These are phyloP conservation scores for Aspergillus nidulans DNA, from an alignment of 495 filamentous ascomycete species.

Conservation along the genomic window DNA sequence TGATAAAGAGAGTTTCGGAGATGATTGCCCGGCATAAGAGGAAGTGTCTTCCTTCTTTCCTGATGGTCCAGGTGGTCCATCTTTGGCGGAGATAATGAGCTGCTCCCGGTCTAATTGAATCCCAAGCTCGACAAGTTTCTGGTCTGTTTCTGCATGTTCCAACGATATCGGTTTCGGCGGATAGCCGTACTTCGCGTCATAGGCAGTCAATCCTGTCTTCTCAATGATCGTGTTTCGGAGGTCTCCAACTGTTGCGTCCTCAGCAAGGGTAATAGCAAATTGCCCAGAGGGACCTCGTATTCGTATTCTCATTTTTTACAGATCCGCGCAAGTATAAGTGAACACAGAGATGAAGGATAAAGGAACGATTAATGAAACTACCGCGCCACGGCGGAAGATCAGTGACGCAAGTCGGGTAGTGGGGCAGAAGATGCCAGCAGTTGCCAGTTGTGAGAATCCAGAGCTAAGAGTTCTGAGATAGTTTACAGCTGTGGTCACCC, in stretches of 20 bases:
- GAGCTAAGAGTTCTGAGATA: too few species aligned
- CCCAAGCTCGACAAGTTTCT: slow-evolving; percentile 49
- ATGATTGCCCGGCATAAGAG: slow-evolving; percentile 18
- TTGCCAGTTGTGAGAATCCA: too few species aligned
- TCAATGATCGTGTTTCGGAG: slow-evolving; percentile 53
- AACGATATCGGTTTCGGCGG: slow-evolving; percentile 65
- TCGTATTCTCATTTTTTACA: slow-evolving; percentile 52
- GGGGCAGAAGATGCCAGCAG: background rate
- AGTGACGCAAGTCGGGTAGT: background rate
- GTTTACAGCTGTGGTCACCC: too few species aligned
- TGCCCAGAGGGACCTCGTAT: slow-evolving; percentile 60
- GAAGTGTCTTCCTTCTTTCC: slow-evolving; percentile 15
- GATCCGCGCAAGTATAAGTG: background rate
- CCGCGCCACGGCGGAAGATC: background rate
- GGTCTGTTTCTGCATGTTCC: slow-evolving; percentile 41
- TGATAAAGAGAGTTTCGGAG: slow-evolving; percentile 18
- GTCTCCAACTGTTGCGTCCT: slow-evolving; percentile 60
- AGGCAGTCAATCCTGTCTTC: slow-evolving; percentile 46
- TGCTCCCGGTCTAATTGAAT: slow-evolving; percentile 78
- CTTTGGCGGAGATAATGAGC: slow-evolving; percentile 59
- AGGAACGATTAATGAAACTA: background rate
- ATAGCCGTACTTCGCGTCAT: slow-evolving; percentile 85
- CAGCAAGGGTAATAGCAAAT: slow-evolving; percentile 58
- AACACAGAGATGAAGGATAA: background rate
- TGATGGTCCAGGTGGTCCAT: slow-evolving; percentile 22